Evolutionary conservation across 2,329 filamentous ascomycete genomes (phyloP), one percentile per base, ranked within the genome.

Genomic region (Ceratocystis papillata): DNA sequence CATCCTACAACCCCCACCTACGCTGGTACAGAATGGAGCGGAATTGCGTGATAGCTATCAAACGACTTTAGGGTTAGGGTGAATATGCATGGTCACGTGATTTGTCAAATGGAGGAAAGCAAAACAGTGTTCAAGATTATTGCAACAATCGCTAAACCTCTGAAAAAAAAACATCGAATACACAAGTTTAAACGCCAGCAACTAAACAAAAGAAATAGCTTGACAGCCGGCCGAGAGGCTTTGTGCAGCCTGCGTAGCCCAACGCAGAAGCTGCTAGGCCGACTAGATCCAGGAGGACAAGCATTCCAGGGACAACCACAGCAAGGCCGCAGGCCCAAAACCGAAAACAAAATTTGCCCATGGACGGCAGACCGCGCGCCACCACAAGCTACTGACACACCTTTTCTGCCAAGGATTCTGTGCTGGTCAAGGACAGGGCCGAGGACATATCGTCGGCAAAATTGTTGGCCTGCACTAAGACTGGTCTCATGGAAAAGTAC

Each of bases 381-480:
- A 37, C 37, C 22, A 28, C 22, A 25, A 17, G 30, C 60, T 63
- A 46, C 22, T 45, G 20, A 41, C 48, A 63, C n/a, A 45, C 25
- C 46, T 62, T 44, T 20, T 64, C 53, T 6, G 28, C n/a, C 8
- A 65, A 28, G 10, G 63, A 60, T 20, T 65, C 63, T 15, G 53
- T 61, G 20, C 46, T 67, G 15, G 57, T 30, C 37, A 65, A 50
- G 25, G 57, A 65, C 59, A 67, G 37, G 25, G 63, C 63, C n/a
- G 57, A 45, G 7, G 66, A 65, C 53, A 67, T 60, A 60, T 67
- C 60, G 41, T 65, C 66, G 2, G 63, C 60, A 63, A 67, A 65
- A n/a, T 50, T 65, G 28, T 63, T 50, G 3, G 53, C n/a, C 30
- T 55, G 59, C 28, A 64, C 30, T 22, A 55, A 41, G 22, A 62